Percentiles rank a stretch among this genome's conserved stretches.
phyloP scores from a whole-genome alignment of 2,329 filamentous ascomycete genomes.

The Delphinella strobiligena region DNA sequence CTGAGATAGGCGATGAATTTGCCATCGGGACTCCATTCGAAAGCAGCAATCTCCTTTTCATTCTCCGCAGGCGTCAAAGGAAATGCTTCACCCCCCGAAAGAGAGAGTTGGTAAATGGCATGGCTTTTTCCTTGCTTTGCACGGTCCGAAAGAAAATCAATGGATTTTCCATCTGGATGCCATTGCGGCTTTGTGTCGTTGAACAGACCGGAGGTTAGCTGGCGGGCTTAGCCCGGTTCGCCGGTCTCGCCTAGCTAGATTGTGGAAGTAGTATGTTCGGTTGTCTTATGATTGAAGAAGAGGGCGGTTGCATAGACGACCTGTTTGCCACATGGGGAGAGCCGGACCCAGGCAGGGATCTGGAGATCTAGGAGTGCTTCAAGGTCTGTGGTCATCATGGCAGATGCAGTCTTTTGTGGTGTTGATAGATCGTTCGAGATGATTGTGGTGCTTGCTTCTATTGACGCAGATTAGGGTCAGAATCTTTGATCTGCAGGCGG shows the following conservation, averaged over 20 bases:
- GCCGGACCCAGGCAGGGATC: slow-evolving; percentile 13
- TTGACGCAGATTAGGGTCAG: no score
- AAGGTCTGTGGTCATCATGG: no score
- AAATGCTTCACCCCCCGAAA: slow-evolving; percentile 14
- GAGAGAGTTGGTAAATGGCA: slow-evolving; percentile 18
- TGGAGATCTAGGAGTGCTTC: slow-evolving; percentile 15
- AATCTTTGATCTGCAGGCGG: no score
- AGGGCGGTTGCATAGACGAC: slow-evolving; percentile 16
- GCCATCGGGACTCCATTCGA: slow-evolving; percentile 23
- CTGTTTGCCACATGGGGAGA: slow-evolving; percentile 15
- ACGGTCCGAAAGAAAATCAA: slow-evolving; percentile 25
- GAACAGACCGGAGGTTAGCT: slow-evolving; percentile 16
- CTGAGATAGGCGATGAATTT: slow-evolving; percentile 22
- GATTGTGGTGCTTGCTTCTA: no score
- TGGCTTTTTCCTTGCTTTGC: slow-evolving; percentile 18
- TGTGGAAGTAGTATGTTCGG: slow-evolving; percentile 12
- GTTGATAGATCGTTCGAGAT: no score
- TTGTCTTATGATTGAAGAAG: slow-evolving; percentile 10
- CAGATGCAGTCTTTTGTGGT: no score
- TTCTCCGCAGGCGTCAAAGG: slow-evolving; percentile 17
- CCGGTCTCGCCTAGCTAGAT: slow-evolving; percentile 19
- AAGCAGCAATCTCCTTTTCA: slow-evolving; percentile 15
- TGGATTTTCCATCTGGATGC: slow-evolving; percentile 16
- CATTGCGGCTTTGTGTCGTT: slow-evolving; percentile 17
- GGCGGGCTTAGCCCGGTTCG: slow-evolving; percentile 14